phyloP scores from a whole-genome alignment of 768 basidiomycete species.

The Pulveroboletus sp. region DNA sequence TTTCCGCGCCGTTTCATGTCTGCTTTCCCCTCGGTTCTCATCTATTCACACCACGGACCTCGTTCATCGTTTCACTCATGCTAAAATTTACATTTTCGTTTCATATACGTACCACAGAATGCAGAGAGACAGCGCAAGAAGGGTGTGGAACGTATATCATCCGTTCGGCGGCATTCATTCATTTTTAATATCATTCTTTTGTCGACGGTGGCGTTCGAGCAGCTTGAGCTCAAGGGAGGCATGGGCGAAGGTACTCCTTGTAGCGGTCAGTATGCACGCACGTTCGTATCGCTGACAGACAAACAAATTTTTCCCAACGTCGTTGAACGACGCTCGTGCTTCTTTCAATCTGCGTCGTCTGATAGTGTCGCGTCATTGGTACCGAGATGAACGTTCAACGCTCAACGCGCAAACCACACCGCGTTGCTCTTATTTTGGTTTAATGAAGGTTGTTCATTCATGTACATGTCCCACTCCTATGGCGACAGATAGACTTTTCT shows the following conservation, averaged over 20 bases:
- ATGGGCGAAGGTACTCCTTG: background rate
- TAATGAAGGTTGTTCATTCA: too few species aligned
- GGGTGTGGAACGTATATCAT: slow-evolving; percentile 6
- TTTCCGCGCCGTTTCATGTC: background rate
- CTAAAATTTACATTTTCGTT: slow-evolving; percentile 8
- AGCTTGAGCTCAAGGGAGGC: background rate
- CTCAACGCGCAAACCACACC: background rate
- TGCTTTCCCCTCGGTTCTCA: background rate
- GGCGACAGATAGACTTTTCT: background rate
- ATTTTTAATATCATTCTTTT: slow-evolving; percentile 29
- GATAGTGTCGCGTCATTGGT: background rate
- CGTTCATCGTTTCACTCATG: slow-evolving; percentile 11
- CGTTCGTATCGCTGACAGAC: background rate
- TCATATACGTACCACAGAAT: slow-evolving; percentile 6
- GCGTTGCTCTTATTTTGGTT: too few species aligned
- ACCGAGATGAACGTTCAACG: background rate
- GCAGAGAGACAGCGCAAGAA: background rate
- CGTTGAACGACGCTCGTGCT: slow-evolving; percentile 10
- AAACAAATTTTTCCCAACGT: background rate
- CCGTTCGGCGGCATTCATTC: slow-evolving; percentile 17
- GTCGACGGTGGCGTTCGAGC: slow-evolving; percentile 10
- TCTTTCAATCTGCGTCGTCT: background rate
- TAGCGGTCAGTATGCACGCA: background rate
- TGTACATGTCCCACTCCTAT: too few species aligned
- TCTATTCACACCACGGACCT: slow-evolving; percentile 12